Evolutionary conservation across 257 asterid species (phyloP).

Genomic region (Ilex aquifolium): DNA sequence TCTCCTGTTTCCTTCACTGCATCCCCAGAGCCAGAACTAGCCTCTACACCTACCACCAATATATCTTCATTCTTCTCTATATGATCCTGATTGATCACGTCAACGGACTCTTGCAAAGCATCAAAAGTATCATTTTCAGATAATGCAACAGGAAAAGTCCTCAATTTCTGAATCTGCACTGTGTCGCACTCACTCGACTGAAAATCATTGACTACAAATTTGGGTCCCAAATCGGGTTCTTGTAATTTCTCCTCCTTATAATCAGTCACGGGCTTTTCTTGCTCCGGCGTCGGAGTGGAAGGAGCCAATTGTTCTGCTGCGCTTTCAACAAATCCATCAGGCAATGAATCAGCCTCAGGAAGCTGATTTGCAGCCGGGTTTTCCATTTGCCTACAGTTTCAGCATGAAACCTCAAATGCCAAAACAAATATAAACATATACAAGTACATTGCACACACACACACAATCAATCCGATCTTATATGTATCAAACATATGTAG

Average conservation of each 20-base stretch:
- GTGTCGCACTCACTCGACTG: slow-evolving; percentile 1
- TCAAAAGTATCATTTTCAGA: slow-evolving; percentile 11
- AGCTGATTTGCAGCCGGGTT: slow-evolving; percentile 61
- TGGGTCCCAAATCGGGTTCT: slow-evolving; percentile 41
- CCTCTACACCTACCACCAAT: slow-evolving; percentile 3
- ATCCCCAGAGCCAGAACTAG: slow-evolving; percentile 6
- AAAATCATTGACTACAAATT: slow-evolving; percentile 36
- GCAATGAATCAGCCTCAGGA: slow-evolving; percentile 83
- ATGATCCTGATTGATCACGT: not conserved
- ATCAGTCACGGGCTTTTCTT: slow-evolving; percentile 30
- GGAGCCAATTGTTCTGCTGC: slow-evolving; percentile 28
- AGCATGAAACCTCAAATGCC: too few relatives aligned
- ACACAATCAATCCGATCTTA: too few relatives aligned
- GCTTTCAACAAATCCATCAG: slow-evolving; percentile 91
- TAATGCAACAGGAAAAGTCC: slow-evolving; percentile 9
- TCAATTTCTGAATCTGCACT: not conserved
- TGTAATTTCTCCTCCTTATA: slow-evolving; percentile 68
- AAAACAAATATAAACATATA: too few relatives aligned
- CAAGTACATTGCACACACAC: too few relatives aligned
- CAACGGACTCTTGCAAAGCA: not conserved
- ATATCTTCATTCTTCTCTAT: slow-evolving; percentile 23
- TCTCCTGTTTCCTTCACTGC: not conserved
- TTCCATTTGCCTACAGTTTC: not conserved
- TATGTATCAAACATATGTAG: too few relatives aligned
- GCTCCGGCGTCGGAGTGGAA: slow-evolving; percentile 16